Evolutionary conservation across 1,284 basidiomycete genomes (phyloP).

Genomic region (Thelephora terrestris): DNA sequence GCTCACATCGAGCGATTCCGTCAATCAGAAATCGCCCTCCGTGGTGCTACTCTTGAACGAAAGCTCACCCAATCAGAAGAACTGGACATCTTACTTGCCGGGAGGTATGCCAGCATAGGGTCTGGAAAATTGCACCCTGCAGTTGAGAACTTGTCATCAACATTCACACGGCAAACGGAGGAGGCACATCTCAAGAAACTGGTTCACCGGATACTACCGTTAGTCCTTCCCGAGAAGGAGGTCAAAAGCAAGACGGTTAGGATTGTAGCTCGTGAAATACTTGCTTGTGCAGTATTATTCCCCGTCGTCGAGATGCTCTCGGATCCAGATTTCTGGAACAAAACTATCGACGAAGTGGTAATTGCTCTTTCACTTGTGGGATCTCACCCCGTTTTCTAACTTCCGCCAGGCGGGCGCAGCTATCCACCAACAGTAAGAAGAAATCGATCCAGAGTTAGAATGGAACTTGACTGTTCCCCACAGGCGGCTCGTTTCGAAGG

Average conservation of each 20-base stretch:
- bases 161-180: slow-evolving; percentile 82
- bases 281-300: slow-evolving; percentile 73
- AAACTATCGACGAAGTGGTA: slow-evolving; percentile 82
- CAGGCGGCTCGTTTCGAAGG: slow-evolving; percentile 76
- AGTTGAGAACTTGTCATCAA: slow-evolving; percentile 76
- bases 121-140: slow-evolving; percentile 63
- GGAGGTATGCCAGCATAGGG: slow-evolving; percentile 59
- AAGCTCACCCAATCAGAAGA: slow-evolving; percentile 79
- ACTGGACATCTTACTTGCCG: slow-evolving; percentile 75
- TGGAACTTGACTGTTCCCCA: not conserved
- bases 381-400: slow-evolving; percentile 8
- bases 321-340: slow-evolving; percentile 96
- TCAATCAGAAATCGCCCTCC: slow-evolving; percentile 79
- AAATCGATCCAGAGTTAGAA: not conserved
- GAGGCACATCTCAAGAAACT: slow-evolving; percentile 74
- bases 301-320: slow-evolving; percentile 87
- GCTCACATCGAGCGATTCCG: slow-evolving; percentile 84
- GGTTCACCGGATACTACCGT: slow-evolving; percentile 60
- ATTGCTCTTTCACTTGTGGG: slow-evolving; percentile 19
- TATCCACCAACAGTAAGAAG: slow-evolving; percentile 78
- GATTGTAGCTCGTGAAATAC: slow-evolving; percentile 74
- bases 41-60: slow-evolving; percentile 66
- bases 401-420: slow-evolving; percentile 69
- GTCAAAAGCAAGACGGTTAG: slow-evolving; percentile 58
- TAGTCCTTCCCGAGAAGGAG: slow-evolving; percentile 71